Evolutionary conservation across 2,329 filamentous ascomycete species (phyloP), one percentile per base, ranked within the genome.

Genomic region (Penicillium sp.): DNA sequence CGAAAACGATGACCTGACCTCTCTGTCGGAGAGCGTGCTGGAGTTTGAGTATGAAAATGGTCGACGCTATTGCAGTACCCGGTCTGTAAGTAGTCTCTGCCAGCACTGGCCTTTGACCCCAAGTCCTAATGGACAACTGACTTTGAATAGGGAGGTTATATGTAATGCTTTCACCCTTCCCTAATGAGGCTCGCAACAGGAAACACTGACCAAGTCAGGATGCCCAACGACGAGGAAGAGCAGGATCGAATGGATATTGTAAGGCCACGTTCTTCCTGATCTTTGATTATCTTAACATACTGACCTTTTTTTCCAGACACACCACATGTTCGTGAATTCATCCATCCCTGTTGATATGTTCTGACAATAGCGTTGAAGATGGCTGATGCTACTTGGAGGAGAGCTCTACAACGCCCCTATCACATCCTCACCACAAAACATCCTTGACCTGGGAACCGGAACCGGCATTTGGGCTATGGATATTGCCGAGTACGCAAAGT

Each of bases 401-500:
- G 56, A 59, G 21, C 62, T 72, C 9, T 60, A 61, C 24, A 56
- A 57, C 27, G 64, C 62, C 4, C 64, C 67, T 2, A 32, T 72
- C 5, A 29, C 42, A 1, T 31, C 44, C 3, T 32, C 59, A 1
- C 65, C 68, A 1, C 56, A 58, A 24, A 66, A 67, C 16, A 69
- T 77, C 13, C 59, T 77, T 29, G 75, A 77, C 49, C 56, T 77
- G 8, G 75, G 74, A 5, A 76, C 73, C 10, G 75, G 75, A 13
- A 78, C 71, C 42, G 74, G 75, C 1, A 72, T 75, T 22, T 77
- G 73, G 73, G 73, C 74, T 6, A 70, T 77, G 27, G 72, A 76
- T 38, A 70, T 76, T 44, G 74, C 72, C 14, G 73, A 76, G 58
- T 62, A 54, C 10, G 44, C 53, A 45, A 21, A 36, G 34, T 36